Percentiles rank a stretch among this genome's conserved stretches.
These are phyloP conservation scores for Mycena alexandri DNA, from an alignment of 768 basidiomycete species.

Conservation along the genomic window DNA sequence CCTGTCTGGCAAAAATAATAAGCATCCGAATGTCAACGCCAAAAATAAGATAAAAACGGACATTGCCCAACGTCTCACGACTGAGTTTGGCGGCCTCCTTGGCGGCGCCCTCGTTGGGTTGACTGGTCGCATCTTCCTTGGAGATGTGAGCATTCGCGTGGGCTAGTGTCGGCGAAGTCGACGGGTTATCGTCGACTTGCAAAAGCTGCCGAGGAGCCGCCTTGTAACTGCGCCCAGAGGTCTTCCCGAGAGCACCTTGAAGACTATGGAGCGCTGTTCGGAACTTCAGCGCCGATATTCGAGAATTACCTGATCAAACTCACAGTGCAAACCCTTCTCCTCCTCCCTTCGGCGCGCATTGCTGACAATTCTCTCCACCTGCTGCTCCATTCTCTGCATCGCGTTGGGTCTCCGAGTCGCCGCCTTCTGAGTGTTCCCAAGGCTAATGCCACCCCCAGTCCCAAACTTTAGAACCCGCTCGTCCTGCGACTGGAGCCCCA, in stretches of 20 bases:
- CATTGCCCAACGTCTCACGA: slow-evolving; percentile 76
- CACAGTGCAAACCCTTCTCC: slow-evolving; percentile 80
- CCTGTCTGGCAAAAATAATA: slow-evolving; percentile 58
- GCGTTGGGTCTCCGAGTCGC: slow-evolving; percentile 82
- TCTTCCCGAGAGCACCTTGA: slow-evolving; percentile 95
- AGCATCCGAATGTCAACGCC: background rate
- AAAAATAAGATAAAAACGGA: slow-evolving; percentile 48
- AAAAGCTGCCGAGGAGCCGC: slow-evolving; percentile 97
- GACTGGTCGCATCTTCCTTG: slow-evolving; percentile 61
- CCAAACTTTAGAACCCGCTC: slow-evolving; percentile 90
- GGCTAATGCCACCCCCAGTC: slow-evolving; percentile 85
- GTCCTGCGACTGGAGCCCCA: slow-evolving; percentile 79
- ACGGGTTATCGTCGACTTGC: slow-evolving; percentile 77
- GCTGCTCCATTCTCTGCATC: slow-evolving; percentile 93
- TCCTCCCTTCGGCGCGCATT: slow-evolving; percentile 89
- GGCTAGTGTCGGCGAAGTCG: slow-evolving; percentile 60
- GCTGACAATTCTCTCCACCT: slow-evolving; percentile 96
- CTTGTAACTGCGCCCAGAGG: slow-evolving; percentile 93
- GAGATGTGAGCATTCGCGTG: slow-evolving; percentile 65
- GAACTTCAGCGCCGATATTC: slow-evolving; percentile 19
- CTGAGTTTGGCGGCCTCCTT: slow-evolving; percentile 83
- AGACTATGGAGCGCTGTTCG: slow-evolving; percentile 76
- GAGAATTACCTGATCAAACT: slow-evolving; percentile 20
- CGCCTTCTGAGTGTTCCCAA: slow-evolving; percentile 80
- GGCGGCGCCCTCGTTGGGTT: slow-evolving; percentile 67